phyloP scores from a whole-genome alignment of 2,329 filamentous ascomycete species.

The Epichloe typhina region DNA sequence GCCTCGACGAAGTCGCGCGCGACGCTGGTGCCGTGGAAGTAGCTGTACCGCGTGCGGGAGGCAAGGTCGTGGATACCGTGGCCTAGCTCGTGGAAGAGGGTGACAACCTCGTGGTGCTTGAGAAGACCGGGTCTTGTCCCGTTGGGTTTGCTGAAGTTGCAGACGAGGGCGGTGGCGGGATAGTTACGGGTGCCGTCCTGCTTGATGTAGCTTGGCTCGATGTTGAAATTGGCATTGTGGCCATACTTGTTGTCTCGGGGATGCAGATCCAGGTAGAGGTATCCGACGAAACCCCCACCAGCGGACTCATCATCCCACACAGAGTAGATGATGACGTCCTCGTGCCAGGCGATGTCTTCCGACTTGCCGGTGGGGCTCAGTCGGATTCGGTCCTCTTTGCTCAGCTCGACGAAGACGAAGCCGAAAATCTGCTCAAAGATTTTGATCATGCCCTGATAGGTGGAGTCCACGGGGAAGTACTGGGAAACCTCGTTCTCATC shows the following conservation, averaged over 20 bases:
- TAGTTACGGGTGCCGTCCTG: conserved; percentile 59
- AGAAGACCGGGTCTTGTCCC: conserved; percentile 63
- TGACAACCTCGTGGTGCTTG: conserved; percentile 74
- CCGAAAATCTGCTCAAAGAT: conserved; percentile 79
- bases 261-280: conserved; percentile 71
- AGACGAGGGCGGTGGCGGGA: conserved; percentile 67
- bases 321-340: conserved; percentile 69
- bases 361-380: conserved; percentile 55
- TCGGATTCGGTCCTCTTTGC: conserved; percentile 48
- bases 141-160: conserved; percentile 75
- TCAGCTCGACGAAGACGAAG: conserved; percentile 62
- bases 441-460: conserved; percentile 63
- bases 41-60: conserved; percentile 47
- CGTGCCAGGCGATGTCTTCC: conserved; percentile 66
- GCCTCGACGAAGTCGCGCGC: conserved; percentile 60
- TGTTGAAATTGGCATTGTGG: conserved; percentile 73
- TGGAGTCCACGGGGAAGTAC: conserved; percentile 67
- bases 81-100: conserved; percentile 66
- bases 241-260: conserved; percentile 73
- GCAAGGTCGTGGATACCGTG: conserved; percentile 59
- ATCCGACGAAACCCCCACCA: conserved; percentile 63
- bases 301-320: conserved; percentile 68
- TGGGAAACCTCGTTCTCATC: conserved; percentile 71
- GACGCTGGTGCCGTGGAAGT: conserved; percentile 55
- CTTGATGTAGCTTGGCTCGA: conserved; percentile 58